These are phyloP conservation scores for Chenopodium suecicum DNA, from an alignment of 148 eudicot species.

Conservation along the genomic window DNA sequence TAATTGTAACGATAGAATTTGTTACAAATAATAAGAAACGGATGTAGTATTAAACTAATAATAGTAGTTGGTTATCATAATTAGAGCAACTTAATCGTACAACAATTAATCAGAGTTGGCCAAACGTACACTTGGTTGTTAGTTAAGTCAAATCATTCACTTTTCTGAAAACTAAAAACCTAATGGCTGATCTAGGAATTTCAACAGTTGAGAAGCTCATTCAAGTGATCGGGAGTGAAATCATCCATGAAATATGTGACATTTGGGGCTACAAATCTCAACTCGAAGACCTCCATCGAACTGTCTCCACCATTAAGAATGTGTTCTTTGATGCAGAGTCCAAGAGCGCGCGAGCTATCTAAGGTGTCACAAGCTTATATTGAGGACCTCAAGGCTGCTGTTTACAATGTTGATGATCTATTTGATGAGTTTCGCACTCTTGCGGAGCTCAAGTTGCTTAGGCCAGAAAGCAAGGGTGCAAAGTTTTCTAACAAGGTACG, in stretches of 20 bases:
- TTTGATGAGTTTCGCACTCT: constrained; percentile 27
- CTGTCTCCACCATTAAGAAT: constrained; percentile 9
- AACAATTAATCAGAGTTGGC: too few species aligned
- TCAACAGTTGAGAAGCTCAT: constrained; percentile 6
- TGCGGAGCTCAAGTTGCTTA: constrained; percentile 6
- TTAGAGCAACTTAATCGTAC: too few species aligned
- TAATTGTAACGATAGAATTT: too few species aligned
- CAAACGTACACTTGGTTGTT: too few species aligned
- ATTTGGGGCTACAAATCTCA: constrained; percentile 4
- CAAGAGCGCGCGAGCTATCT: not conserved
- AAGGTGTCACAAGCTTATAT: not conserved
- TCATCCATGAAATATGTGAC: not conserved
- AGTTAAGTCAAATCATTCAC: too few species aligned
- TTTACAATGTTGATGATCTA: constrained; percentile 34
- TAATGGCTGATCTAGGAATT: constrained; percentile 15
- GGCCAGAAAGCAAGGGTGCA: not conserved
- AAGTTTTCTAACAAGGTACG: constrained; percentile 13
- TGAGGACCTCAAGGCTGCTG: constrained; percentile 19
- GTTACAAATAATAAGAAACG: too few species aligned
- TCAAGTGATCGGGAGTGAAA: not conserved
- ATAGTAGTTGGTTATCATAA: too few species aligned
- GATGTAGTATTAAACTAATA: too few species aligned
- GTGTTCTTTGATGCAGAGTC: constrained; percentile 24
- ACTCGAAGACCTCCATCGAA: constrained; percentile 11
- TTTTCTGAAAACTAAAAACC: not conserved